Conservation (phyloP, 768 basidiomycete genomes). For the Lactarius sp. region DNA sequence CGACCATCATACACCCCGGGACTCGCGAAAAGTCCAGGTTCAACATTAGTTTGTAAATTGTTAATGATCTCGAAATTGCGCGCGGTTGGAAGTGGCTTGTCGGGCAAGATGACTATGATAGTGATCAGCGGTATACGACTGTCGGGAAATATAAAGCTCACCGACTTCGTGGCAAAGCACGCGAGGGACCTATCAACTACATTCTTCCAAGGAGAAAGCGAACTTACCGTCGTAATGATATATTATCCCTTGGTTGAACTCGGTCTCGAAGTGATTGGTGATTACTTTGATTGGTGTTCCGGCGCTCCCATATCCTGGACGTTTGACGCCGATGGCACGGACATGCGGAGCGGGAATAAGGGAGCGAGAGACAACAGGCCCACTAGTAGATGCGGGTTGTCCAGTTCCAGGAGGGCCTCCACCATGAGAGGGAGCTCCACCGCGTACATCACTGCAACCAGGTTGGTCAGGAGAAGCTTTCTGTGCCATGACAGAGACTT, state of each 20-base stretch:
- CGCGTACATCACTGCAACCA: slow-evolving; percentile 9
- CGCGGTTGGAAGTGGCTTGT: slow-evolving; percentile 59
- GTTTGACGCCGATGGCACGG: slow-evolving; percentile 58
- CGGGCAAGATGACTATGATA: slow-evolving; percentile 55
- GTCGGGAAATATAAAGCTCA: slow-evolving; percentile 29
- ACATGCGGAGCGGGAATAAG: slow-evolving; percentile 39
- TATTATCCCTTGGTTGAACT: slow-evolving; percentile 58
- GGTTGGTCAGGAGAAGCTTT: background rate
- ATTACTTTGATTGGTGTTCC: slow-evolving; percentile 43
- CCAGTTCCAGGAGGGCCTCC: slow-evolving; percentile 29
- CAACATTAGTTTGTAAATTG: slow-evolving; percentile 51
- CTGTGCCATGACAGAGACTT: background rate
- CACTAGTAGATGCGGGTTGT: slow-evolving; percentile 32
- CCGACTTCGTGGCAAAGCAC: slow-evolving; percentile 35
- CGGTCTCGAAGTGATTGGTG: slow-evolving; percentile 61
- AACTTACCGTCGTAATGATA: slow-evolving; percentile 75
- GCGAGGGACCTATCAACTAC: background rate
- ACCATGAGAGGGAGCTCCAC: slow-evolving; percentile 28
- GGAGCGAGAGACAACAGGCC: background rate
- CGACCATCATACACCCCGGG: slow-evolving; percentile 73
- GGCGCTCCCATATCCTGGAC: slow-evolving; percentile 56
- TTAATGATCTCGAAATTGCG: slow-evolving; percentile 69
- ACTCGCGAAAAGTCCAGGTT: slow-evolving; percentile 66
- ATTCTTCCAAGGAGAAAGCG: background rate
- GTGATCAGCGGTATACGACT: slow-evolving; percentile 1